Percentiles rank a stretch among this genome's conserved stretches.
These are phyloP conservation scores for Orobanche coerulescens DNA, from an alignment of 257 asterid species.

Conservation along the genomic window DNA sequence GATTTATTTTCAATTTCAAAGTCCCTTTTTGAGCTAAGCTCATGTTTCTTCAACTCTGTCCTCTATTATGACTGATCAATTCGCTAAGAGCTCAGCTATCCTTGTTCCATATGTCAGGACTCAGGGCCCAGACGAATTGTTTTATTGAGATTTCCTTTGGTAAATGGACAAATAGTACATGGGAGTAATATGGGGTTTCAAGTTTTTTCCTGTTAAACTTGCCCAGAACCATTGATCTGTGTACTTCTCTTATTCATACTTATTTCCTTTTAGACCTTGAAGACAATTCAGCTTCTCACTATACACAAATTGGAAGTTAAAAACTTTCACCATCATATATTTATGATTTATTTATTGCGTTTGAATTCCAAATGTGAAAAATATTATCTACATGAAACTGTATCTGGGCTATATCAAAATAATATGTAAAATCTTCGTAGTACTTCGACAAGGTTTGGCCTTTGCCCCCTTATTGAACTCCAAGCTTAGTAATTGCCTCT, in stretches of 20 bases:
- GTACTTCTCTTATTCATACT: neutral
- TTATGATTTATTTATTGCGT: no score
- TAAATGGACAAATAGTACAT: neutral
- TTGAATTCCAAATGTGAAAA: no score
- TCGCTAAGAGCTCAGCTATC: neutral
- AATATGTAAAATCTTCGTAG: no score
- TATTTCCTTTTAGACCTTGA: neutral
- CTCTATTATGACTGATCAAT: neutral
- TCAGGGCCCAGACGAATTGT: neutral
- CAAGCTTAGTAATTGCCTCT: no score
- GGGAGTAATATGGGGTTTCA: neutral
- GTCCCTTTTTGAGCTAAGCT: neutral
- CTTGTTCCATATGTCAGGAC: neutral
- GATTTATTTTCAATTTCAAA: slow-evolving; percentile 3
- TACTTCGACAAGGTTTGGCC: no score
- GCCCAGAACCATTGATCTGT: neutral
- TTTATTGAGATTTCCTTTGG: neutral
- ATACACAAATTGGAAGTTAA: no score
- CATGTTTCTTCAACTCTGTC: neutral
- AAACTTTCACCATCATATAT: no score
- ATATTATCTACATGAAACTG: no score
- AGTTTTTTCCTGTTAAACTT: neutral
- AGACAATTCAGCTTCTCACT: neutral
- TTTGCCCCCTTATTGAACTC: no score
- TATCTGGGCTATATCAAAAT: no score